These are phyloP conservation scores for Zygosaccharomyces sapae DNA, from an alignment of 1,139 yeast genomes.

Conservation along the genomic window DNA sequence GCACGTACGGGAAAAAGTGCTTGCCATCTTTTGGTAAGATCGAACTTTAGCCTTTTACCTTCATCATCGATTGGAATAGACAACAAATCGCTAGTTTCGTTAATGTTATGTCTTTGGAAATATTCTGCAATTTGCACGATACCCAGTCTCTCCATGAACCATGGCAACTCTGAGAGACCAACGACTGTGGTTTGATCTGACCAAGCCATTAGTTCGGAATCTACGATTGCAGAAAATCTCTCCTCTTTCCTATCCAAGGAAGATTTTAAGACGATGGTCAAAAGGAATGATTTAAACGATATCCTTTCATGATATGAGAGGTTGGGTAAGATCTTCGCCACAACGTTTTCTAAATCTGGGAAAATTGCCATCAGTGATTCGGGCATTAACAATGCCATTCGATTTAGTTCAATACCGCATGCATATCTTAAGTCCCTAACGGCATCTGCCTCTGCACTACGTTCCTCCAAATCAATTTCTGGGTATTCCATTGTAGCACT, in stretches of 20 bases:
- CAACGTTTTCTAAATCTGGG: conserved; percentile 75
- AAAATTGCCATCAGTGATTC: conserved; percentile 78
- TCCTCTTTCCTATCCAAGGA: conserved; percentile 64
- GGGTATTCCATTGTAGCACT: conserved; percentile 87
- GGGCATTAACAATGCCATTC: conserved; percentile 93
- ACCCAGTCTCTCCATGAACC: conserved; percentile 98
- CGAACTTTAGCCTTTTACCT: conserved; percentile 70
- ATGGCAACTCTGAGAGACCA: conserved; percentile 81
- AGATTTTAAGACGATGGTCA: conserved; percentile 88
- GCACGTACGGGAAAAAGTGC: conserved; percentile 93
- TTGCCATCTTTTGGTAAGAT: conserved; percentile 86
- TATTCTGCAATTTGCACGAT: conserved; percentile 90
- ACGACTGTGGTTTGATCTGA: conserved; percentile 85
- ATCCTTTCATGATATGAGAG: conserved; percentile 89
- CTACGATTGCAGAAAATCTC: conserved; percentile 80
- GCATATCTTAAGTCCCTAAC: conserved; percentile 85
- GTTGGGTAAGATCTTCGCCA: conserved; percentile 67
- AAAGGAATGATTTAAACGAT: conserved; percentile 83
- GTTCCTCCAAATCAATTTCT: conserved; percentile 45
- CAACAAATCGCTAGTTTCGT: conserved; percentile 69
- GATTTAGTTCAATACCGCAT: conserved; percentile 90
- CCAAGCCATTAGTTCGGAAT: conserved; percentile 91
- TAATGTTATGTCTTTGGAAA: conserved; percentile 75
- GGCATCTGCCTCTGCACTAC: conserved; percentile 72
- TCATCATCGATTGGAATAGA: conserved; percentile 87